phyloP scores from a whole-genome alignment of 2,329 filamentous ascomycete species.

The Fusarium humuli region DNA sequence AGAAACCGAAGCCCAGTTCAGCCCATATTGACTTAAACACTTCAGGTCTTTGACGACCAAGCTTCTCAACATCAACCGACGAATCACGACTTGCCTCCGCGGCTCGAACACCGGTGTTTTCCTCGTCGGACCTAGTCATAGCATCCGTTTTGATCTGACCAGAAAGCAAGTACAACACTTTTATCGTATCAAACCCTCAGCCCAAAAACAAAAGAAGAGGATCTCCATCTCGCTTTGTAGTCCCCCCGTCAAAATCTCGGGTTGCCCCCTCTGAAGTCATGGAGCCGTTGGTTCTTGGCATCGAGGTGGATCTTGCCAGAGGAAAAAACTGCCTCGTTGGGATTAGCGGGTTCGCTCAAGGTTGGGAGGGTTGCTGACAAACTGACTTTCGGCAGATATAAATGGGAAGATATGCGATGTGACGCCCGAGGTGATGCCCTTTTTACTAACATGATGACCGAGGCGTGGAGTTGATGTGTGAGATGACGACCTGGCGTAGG shows the following conservation, averaged over 20 bases:
- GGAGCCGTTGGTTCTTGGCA: constrained; percentile 8
- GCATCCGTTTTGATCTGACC: neutral
- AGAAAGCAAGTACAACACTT: neutral
- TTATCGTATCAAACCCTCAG: neutral
- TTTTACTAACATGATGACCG: constrained; percentile 21
- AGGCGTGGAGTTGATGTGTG: constrained; percentile 25
- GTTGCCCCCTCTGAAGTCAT: constrained; percentile 19
- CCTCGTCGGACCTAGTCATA: constrained; percentile 34
- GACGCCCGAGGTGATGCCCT: constrained; percentile 19
- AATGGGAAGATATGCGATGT: neutral
- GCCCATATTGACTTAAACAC: constrained; percentile 42
- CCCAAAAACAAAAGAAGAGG: neutral
- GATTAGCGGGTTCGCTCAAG: constrained; percentile 10
- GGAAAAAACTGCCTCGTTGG: constrained; percentile 24
- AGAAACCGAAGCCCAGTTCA: constrained; percentile 42
- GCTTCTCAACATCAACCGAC: constrained; percentile 40
- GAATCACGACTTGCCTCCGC: constrained; percentile 12
- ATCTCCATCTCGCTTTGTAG: constrained; percentile 20
- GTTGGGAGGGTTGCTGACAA: constrained; percentile 20
- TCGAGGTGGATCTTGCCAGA: constrained; percentile 12
- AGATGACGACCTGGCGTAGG: constrained; percentile 6
- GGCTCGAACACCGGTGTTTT: constrained; percentile 16
- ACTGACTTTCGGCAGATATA: neutral
- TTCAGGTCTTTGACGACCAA: constrained; percentile 44
- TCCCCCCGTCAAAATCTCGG: constrained; percentile 15